Evolutionary conservation across 768 basidiomycete species (phyloP), one percentile per base, ranked within the genome.

Genomic region (Dioszegia crocea): DNA sequence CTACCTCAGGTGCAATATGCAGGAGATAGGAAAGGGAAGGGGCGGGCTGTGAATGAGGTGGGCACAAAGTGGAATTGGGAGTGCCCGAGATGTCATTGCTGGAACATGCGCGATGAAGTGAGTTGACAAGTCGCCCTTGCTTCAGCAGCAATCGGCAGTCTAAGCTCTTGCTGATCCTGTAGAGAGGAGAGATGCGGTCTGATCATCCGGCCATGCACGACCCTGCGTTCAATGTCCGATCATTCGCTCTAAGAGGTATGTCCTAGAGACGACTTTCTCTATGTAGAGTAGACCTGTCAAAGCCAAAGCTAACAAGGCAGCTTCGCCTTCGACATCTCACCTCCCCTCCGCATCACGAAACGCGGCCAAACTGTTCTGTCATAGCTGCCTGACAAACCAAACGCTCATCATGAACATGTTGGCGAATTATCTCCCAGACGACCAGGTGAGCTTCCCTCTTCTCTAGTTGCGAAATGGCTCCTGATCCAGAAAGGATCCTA

Each of bases 341-440:
- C 50, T 73, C 1, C 71, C 71, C 4, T 59, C 68, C 4, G 27
- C 61, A 1, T 64, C 67, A 10, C 53, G 60, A 1, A 21, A 59
- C 2, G 54, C 61, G 3, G 47, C 61, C 11, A 40, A 62, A 14
- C 61, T 61, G 8, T 93, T 94, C 79, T 97, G 92, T 77, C 85
- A 87, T 66, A 84, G 84, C 6, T 96, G 93, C 75, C 86, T 87
- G 66, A 88, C 89, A n/a, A 97, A 97, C 76, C 92, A 96, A 70
- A 86, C 85, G 80, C 82, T 97, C 38, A 80, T 91, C 53, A 80
- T 88, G 61, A 89, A 91, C 75, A 83, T 97, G 56, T 79, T 97
- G 30, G 88, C 91, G 16, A 91, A 88, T 67, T 97, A 93, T 75
- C 82, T 94, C 0, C 91, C 91, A 10, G 78, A 84, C 24, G 83